Conservation (phyloP, 345 rosid genomes). For the Pugionium cornutum region DNA sequence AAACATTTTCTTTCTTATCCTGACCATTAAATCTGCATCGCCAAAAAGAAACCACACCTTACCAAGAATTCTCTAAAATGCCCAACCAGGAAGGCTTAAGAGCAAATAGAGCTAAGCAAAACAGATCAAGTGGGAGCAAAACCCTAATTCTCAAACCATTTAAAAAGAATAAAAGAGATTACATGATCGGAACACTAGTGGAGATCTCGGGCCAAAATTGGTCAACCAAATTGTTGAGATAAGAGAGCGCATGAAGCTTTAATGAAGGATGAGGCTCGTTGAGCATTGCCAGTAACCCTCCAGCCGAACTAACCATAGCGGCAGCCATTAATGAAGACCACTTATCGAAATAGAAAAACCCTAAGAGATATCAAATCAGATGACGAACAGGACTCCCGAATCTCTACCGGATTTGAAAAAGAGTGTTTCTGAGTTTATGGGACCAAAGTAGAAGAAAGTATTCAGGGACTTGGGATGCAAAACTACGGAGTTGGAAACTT, state of each 20-base stretch:
- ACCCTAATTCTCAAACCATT: slow-evolving; percentile 36
- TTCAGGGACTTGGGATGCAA: too few species aligned
- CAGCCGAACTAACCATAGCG: slow-evolving; percentile 87
- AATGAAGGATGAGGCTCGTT: slow-evolving; percentile 79
- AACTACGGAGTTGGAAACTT: neutral
- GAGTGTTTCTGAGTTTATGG: neutral
- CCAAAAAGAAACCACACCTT: slow-evolving; percentile 5
- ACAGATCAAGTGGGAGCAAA: slow-evolving; percentile 31
- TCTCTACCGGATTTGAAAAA: neutral
- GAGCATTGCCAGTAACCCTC: slow-evolving; percentile 95
- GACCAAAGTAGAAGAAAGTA: slow-evolving; percentile 8
- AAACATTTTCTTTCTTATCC: neutral
- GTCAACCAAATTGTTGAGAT: slow-evolving; percentile 86
- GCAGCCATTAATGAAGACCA: slow-evolving; percentile 46
- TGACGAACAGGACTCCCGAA: slow-evolving; percentile 9
- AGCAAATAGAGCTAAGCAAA: slow-evolving; percentile 4
- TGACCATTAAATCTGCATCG: slow-evolving; percentile 22
- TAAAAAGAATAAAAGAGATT: slow-evolving; percentile 16
- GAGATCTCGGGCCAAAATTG: slow-evolving; percentile 99
- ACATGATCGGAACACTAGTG: slow-evolving; percentile 97
- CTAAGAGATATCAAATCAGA: neutral
- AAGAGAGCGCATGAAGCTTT: slow-evolving; percentile 85
- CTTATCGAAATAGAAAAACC: too few species aligned
- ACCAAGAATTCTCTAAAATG: neutral
- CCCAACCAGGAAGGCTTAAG: slow-evolving; percentile 17